Conservation (phyloP, 2,329 filamentous ascomycete species). For the Neopestalotiopsis sp. region DNA sequence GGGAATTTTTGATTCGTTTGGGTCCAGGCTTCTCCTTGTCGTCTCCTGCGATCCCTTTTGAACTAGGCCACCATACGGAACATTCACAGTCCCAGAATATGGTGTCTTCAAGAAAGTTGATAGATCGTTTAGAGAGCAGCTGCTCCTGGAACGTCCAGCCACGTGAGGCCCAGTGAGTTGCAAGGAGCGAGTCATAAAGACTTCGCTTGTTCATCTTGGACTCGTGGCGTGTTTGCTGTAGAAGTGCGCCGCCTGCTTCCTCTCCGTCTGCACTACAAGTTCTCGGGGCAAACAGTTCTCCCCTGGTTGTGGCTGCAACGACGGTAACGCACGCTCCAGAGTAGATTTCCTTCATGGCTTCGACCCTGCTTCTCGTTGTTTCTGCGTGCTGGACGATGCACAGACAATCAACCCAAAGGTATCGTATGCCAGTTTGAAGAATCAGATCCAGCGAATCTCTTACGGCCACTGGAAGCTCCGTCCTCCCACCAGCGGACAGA, state of each 20-base stretch:
- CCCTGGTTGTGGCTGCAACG: not conserved
- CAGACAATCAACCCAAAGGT: not conserved
- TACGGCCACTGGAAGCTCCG: not conserved
- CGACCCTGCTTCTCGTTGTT: not conserved
- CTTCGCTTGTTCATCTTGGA: no score
- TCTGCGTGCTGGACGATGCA: not conserved
- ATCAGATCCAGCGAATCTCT: not conserved
- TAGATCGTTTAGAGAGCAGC: not conserved
- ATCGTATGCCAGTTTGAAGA: not conserved
- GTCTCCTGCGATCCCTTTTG: not conserved
- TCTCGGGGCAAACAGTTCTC: not conserved
- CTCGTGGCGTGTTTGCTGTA: no score
- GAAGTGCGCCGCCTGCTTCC: no score
- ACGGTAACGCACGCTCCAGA: not conserved
- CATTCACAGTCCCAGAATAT: not conserved
- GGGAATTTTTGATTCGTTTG: no score
- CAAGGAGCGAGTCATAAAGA: not conserved
- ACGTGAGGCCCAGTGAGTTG: not conserved
- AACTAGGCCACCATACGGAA: not conserved
- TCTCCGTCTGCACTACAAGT: not conserved
- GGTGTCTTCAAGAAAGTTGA: not conserved
- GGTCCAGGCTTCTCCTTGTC: not conserved
- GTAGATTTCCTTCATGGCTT: not conserved
- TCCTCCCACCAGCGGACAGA: not conserved
- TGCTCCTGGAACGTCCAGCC: not conserved